These are phyloP conservation scores for Penicillium sp. DNA, from an alignment of 2,329 filamentous ascomycete genomes.

Conservation along the genomic window DNA sequence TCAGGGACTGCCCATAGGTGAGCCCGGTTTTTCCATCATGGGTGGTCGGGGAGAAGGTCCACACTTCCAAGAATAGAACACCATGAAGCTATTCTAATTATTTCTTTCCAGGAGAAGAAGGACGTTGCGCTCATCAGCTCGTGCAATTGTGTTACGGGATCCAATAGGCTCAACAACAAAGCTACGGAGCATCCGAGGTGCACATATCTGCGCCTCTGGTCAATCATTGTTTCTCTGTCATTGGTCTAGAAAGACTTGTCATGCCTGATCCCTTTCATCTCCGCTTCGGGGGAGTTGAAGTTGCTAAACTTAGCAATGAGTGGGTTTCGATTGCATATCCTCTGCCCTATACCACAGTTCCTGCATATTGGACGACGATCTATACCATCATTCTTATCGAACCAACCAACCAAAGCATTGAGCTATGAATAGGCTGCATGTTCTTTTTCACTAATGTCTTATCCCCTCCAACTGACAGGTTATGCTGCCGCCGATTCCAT, in stretches of 20 bases:
- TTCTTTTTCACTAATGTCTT: background rate
- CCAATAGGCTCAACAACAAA: background rate
- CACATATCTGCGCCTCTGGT: background rate
- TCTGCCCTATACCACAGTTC: background rate
- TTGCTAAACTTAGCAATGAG: slow-evolving; percentile 2
- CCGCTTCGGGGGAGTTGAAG: background rate
- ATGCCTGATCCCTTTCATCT: background rate
- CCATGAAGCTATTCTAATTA: background rate
- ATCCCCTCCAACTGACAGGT: background rate
- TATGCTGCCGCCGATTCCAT: background rate
- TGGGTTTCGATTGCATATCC: background rate
- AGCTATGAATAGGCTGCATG: background rate
- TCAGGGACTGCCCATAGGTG: no score
- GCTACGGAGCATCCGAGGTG: background rate
- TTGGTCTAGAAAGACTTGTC: background rate
- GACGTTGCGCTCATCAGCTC: background rate
- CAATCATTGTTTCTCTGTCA: background rate
- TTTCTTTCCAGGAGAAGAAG: background rate
- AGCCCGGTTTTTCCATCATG: no score
- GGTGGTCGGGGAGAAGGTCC: no score
- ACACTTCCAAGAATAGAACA: no score
- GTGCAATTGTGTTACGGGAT: no score
- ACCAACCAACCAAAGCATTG: background rate
- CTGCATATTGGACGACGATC: background rate
- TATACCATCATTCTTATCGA: background rate